Evolutionary conservation across 805 yeast species (phyloP).

Genomic region (Saturnispora dispora): DNA sequence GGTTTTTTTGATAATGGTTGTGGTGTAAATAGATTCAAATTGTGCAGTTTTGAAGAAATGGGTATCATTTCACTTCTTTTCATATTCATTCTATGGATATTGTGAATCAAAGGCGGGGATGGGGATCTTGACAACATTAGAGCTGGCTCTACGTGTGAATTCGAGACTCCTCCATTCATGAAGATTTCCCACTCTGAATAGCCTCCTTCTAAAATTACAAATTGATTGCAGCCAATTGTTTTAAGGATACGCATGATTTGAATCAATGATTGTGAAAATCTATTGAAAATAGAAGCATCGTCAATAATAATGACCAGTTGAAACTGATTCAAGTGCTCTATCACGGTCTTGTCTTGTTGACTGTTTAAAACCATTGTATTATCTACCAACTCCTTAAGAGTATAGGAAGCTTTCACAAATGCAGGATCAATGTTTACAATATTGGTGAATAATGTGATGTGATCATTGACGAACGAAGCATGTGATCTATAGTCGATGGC

Average conservation of each 20-base stretch:
- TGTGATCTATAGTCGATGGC: conserved; percentile 65
- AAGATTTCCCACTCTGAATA: conserved; percentile 48
- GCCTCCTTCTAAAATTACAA: conserved; percentile 47
- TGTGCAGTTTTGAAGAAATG: neutral
- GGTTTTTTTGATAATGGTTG: neutral
- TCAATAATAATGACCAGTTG: conserved; percentile 64
- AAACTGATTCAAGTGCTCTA: conserved; percentile 43
- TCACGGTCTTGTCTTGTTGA: conserved; percentile 43
- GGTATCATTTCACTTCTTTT: neutral
- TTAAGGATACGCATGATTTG: conserved; percentile 32
- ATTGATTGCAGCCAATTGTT: conserved; percentile 28
- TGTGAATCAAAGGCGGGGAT: neutral
- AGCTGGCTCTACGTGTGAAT: neutral
- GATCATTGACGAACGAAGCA: conserved; percentile 50
- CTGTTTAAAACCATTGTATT: conserved; percentile 50
- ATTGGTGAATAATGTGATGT: conserved; percentile 45
- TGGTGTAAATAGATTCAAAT: neutral
- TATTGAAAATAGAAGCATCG: conserved; percentile 24
- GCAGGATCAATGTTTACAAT: conserved; percentile 72
- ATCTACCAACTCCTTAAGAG: conserved; percentile 60
- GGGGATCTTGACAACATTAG: conserved; percentile 9
- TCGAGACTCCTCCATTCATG: conserved; percentile 5
- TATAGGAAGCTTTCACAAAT: conserved; percentile 38
- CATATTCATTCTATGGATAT: neutral
- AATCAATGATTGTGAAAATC: conserved; percentile 18